Conservation (phyloP, 805 yeast genomes). For the Komagataella ulmi region DNA sequence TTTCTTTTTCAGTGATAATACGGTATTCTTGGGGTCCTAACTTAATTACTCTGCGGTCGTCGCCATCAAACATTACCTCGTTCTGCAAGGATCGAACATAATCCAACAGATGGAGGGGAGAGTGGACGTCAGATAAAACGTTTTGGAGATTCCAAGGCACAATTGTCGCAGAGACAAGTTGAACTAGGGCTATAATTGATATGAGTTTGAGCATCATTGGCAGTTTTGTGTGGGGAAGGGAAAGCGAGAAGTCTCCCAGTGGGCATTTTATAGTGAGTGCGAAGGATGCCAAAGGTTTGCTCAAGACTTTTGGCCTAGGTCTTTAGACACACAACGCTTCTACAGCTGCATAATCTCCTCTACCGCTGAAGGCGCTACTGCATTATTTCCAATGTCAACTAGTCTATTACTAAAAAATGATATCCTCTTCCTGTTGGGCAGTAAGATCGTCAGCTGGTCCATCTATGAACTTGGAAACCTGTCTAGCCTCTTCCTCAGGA, state of each 20-base stretch:
- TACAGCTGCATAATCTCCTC: background rate
- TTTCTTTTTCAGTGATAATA: conserved; percentile 20
- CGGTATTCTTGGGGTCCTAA: background rate
- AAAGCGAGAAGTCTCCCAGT: background rate
- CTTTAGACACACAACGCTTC: background rate
- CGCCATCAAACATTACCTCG: background rate
- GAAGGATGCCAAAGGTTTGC: background rate
- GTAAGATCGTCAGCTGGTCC: conserved; percentile 11
- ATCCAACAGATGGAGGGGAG: background rate
- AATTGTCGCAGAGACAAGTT: background rate
- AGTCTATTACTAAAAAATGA: conserved; percentile 16
- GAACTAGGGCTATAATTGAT: background rate
- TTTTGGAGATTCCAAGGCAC: background rate
- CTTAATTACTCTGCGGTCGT: background rate
- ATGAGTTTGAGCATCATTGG: background rate
- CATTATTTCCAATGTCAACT: background rate
- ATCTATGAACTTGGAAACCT: conserved; percentile 2
- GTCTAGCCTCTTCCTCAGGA: conserved; percentile 5
- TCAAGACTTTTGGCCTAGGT: no score
- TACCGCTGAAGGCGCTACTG: background rate
- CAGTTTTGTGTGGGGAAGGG: background rate
- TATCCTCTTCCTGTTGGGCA: conserved; percentile 23
- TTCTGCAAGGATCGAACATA: background rate
- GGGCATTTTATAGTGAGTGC: background rate
- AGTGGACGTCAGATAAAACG: background rate